Base-by-base conservation (phyloP, 441 rosid species). In the Euphorbia schlechtendalii region DNA sequence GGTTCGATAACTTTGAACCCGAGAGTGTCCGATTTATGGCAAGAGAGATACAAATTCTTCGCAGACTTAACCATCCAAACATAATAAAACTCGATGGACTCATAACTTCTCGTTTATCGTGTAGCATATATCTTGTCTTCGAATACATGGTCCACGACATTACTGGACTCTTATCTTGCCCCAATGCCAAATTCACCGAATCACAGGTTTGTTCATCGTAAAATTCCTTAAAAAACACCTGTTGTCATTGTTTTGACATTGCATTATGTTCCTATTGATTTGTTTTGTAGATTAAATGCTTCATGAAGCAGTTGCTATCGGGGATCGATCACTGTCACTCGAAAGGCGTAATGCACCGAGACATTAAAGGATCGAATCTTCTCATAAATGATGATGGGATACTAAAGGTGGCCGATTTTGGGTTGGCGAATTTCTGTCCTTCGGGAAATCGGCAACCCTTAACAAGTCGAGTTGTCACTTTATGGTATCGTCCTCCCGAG, bases 11-110 rank as follows among this genome's bases (percentile, higher is more conserved):
- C 76, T 86, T 84, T 67, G 96, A 92, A 80, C 96, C 98, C 0
- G 98, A 92, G 84, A 92, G 98, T 65, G 93, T 92, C 74, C 82
- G 85, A 69, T 92, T 89, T 68, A 92, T 92, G 98, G 98, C 98
- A 7, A 85, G 98, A 65, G 98, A 92, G 85, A 87, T 92, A 70
- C 34, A 82, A 76, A 81, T 92, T 70, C 91, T 92, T 22, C 87
- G 93, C 40, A 80, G 84, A 77, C 90, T 92, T 18, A 78, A 89
- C 62, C 98, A 92, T 76, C 96, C 96, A 45, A 87, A 92, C 71
- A 71, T 92, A 71, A 92, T 89, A 75, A 89, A 92, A 69, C 73
- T 92, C 69, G 86, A 89, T 3, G 98, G 98, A 8, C 60, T 92
- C 48, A 81, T 89, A 60, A 84, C 96, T 67, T 92, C 98, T 0